Conservation (phyloP, 805 yeast genomes). For the Scheffersomyces amazonensis region DNA sequence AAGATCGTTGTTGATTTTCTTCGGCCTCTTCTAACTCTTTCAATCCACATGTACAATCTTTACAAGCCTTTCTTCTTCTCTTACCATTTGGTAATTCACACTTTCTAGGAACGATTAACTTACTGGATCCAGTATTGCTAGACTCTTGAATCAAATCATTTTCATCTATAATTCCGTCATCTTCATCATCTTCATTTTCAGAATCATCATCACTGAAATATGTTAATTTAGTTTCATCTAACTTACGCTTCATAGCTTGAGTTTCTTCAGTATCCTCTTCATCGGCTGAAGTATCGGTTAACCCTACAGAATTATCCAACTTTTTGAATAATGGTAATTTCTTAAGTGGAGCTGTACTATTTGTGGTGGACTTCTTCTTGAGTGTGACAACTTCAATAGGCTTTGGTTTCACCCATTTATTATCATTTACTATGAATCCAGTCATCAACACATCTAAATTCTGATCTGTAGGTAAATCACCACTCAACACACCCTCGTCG, state of each 20-base stretch:
- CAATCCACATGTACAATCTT: conserved; percentile 96
- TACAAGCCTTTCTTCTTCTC: conserved; percentile 89
- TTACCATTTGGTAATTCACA: conserved; percentile 53
- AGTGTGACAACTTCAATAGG: conserved; percentile 30
- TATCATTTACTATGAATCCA: conserved; percentile 54
- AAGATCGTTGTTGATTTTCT: conserved; percentile 39
- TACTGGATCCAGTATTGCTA: conserved; percentile 18
- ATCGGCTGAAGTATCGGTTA: conserved; percentile 45
- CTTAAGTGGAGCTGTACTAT: conserved; percentile 5
- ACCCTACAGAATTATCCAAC: conserved; percentile 13
- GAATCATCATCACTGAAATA: conserved; percentile 53
- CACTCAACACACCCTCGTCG: conserved; percentile 46
- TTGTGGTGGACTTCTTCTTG: conserved; percentile 15
- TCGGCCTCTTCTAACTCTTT: conserved; percentile 81
- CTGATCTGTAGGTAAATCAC: conserved; percentile 51
- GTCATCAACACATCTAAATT: conserved; percentile 61
- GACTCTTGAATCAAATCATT: conserved; percentile 33
- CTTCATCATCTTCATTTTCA: conserved; percentile 47
- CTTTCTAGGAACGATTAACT: conserved; percentile 55
- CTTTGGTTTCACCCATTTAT: conserved; percentile 55
- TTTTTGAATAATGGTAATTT: conserved; percentile 16
- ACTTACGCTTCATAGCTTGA: conserved; percentile 41
- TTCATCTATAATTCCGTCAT: conserved; percentile 28
- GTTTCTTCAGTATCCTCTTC: conserved; percentile 39
- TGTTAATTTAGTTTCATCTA: conserved; percentile 46